Evolutionary conservation across 805 yeast species (phyloP).

Genomic region (Candida endomychidarum): DNA sequence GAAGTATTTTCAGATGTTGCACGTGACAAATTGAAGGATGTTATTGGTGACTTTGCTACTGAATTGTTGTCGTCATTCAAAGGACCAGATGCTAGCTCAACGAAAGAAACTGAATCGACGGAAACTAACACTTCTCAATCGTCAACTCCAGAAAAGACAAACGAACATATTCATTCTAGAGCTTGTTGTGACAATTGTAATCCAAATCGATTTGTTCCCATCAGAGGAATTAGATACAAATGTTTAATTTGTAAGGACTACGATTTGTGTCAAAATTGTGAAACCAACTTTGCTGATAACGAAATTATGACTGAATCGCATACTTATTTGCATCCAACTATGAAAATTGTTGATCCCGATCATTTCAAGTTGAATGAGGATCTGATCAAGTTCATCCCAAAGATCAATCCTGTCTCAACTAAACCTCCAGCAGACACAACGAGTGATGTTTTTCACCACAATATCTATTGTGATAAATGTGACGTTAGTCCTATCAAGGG

Average conservation of each 20-base stretch:
- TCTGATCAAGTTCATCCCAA: slow-evolving; percentile 8
- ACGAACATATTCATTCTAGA: slow-evolving; percentile 20
- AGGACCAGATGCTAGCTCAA: neutral
- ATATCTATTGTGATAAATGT: slow-evolving; percentile 38
- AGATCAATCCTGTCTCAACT: no score
- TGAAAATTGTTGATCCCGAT: slow-evolving; percentile 25
- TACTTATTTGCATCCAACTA: slow-evolving; percentile 28
- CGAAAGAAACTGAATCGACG: no score
- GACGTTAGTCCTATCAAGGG: slow-evolving; percentile 41
- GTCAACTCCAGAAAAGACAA: neutral
- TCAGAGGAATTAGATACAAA: slow-evolving; percentile 48
- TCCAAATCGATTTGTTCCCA: slow-evolving; percentile 32
- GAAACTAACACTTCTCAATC: neutral
- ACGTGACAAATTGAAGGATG: slow-evolving; percentile 27
- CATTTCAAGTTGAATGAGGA: slow-evolving; percentile 7
- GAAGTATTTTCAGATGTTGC: slow-evolving; percentile 29
- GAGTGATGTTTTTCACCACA: slow-evolving; percentile 27
- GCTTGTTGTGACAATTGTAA: slow-evolving; percentile 38
- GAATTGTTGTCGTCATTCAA: slow-evolving; percentile 10
- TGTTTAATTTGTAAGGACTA: slow-evolving; percentile 54
- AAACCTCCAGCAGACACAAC: no score
- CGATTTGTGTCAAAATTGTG: slow-evolving; percentile 50
- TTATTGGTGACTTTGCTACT: slow-evolving; percentile 18
- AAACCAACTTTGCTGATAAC: slow-evolving; percentile 15
- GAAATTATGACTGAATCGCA: slow-evolving; percentile 20